These are phyloP conservation scores for Pyrrhoderma noxium DNA, from an alignment of 1,284 basidiomycete genomes.

Conservation along the genomic window DNA sequence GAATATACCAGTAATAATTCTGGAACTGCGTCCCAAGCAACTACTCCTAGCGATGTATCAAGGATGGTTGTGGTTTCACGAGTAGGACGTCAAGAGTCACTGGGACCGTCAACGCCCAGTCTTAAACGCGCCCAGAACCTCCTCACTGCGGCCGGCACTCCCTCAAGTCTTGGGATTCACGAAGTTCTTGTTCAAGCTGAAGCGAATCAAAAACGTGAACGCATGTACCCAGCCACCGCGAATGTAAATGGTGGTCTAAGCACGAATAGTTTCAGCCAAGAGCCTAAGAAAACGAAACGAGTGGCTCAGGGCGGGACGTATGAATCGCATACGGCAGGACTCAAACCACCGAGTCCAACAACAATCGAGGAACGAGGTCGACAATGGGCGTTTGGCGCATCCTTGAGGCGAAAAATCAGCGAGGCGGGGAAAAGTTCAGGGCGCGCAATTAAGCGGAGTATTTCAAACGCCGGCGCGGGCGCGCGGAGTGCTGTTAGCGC, in stretches of 20 bases:
- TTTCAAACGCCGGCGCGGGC: constrained; percentile 22
- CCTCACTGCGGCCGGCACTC: constrained; percentile 2
- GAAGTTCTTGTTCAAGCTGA: not conserved
- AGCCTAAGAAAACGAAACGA: not conserved
- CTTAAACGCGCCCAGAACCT: constrained; percentile 1
- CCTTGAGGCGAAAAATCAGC: constrained; percentile 25
- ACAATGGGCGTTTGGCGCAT: constrained; percentile 20
- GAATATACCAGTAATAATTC: no score
- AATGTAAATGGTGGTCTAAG: not conserved
- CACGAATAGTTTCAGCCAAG: not conserved
- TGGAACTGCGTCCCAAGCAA: no score
- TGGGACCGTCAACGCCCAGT: no score
- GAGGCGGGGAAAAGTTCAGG: constrained; percentile 23
- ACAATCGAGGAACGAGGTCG: no score
- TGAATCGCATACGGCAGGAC: no score
- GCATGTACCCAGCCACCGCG: not conserved
- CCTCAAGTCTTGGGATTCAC: not conserved
- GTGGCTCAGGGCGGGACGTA: no score
- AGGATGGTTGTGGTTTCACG: no score
- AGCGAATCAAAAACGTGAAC: no score
- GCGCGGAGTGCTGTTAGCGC: not conserved
- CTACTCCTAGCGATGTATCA: no score
- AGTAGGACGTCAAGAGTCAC: no score
- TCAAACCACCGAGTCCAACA: no score
- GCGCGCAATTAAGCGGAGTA: constrained; percentile 22